A percentile compares a stretch with the other conserved stretches of the same genome.
phyloP scores from a whole-genome alignment of 345 rosid species.

The Populus tremula region DNA sequence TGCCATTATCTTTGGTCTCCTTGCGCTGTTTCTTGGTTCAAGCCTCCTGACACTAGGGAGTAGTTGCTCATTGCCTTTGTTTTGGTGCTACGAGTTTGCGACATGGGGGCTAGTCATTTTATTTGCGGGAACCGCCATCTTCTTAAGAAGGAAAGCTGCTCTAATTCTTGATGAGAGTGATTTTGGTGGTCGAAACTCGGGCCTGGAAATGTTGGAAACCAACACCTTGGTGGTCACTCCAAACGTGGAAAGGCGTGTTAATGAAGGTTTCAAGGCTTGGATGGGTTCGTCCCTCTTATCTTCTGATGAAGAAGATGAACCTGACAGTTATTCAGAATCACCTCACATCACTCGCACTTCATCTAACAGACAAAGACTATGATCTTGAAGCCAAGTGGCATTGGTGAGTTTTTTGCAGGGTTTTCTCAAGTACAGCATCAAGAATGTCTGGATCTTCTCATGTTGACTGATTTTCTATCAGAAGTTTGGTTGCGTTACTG shows the following conservation, averaged over 20 bases:
- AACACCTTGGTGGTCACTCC: slow-evolving; percentile 67
- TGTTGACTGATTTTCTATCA: slow-evolving; percentile 13
- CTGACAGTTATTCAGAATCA: slow-evolving; percentile 47
- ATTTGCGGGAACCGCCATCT: slow-evolving; percentile 70
- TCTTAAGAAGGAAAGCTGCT: slow-evolving; percentile 72
- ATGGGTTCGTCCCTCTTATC: slow-evolving; percentile 85
- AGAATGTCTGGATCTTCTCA: slow-evolving; percentile 5
- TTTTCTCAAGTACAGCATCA: background rate
- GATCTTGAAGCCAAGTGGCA: slow-evolving; percentile 13
- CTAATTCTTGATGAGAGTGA: slow-evolving; percentile 67
- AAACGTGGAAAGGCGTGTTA: slow-evolving; percentile 73
- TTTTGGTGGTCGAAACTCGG: slow-evolving; percentile 51
- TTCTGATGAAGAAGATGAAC: slow-evolving; percentile 89
- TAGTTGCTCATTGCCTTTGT: slow-evolving; percentile 79
- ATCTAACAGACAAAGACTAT: slow-evolving; percentile 48
- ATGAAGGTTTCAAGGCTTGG: slow-evolving; percentile 87
- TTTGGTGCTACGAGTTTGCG: slow-evolving; percentile 93
- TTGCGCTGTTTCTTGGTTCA: slow-evolving; percentile 83
- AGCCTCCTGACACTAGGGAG: slow-evolving; percentile 90
- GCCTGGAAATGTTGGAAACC: slow-evolving; percentile 87
- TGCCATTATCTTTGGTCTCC: slow-evolving; percentile 71
- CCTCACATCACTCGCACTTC: slow-evolving; percentile 29
- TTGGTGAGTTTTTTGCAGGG: background rate
- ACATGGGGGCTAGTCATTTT: slow-evolving; percentile 77
- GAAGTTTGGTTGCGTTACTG: background rate